phyloP scores from a whole-genome alignment of 371 early-diverging fungal species.

The Syncephalis plumigaleata region DNA sequence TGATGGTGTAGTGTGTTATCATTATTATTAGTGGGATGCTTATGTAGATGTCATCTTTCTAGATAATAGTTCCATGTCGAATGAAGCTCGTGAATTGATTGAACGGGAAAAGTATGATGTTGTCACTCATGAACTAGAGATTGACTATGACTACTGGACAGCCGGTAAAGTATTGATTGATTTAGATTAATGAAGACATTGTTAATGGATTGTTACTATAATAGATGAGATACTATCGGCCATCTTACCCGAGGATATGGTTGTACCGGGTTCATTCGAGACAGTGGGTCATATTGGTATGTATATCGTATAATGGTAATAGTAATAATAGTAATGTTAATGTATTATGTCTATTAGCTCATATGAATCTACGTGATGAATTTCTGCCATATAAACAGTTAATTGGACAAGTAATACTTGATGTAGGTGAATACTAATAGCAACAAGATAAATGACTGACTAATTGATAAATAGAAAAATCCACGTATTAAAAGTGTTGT shows the following conservation, averaged over 20 bases:
- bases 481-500: conserved; percentile 81
- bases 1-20: no score
- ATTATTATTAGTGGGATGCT: no score
- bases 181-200: background rate
- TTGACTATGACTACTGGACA: conserved; percentile 64
- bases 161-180: conserved; percentile 26
- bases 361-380: conserved; percentile 87
- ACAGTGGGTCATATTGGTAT: conserved; percentile 91
- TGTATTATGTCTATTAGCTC: no score
- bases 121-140: conserved; percentile 25
- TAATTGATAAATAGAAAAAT: conserved; percentile 53
- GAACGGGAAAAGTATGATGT: conserved; percentile 26
- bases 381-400: conserved; percentile 73
- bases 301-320: background rate
- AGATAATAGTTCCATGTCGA: conserved; percentile 22
- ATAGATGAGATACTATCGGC: conserved; percentile 77
- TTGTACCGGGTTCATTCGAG: conserved; percentile 81
- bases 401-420: conserved; percentile 88
- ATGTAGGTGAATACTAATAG: conserved; percentile 30
- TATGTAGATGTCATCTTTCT: no score
- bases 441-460: background rate
- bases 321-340: background rate
- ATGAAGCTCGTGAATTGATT: conserved; percentile 21
- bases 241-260: conserved; percentile 64
- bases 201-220: background rate